Evolutionary conservation across 2,329 filamentous ascomycete species (phyloP).

Genomic region (Trichoderma harzianum): DNA sequence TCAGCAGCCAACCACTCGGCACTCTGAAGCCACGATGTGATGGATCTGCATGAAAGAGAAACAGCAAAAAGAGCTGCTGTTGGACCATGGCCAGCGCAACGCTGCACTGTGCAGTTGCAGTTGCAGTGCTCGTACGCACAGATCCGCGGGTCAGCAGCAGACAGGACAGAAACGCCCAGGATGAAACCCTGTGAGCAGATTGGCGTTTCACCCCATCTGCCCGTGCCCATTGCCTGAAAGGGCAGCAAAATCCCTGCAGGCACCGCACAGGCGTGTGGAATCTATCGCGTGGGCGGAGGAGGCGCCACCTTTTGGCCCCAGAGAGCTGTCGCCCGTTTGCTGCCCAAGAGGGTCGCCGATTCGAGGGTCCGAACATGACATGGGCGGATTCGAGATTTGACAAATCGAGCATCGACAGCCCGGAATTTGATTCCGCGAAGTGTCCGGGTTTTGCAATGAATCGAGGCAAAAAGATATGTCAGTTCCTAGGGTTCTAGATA

Average conservation of each 20-base stretch:
- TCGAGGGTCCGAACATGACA: not conserved
- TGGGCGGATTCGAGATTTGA: not conserved
- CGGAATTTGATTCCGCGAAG: not conserved
- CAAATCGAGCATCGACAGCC: not conserved
- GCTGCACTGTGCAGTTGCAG: not conserved
- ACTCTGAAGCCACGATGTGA: not conserved
- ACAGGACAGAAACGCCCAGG: not conserved
- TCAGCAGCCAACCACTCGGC: not conserved
- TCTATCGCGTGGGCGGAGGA: slow-evolving; percentile 9
- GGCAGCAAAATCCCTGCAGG: slow-evolving; percentile 9
- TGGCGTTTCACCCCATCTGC: slow-evolving; percentile 6
- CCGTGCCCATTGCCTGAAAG: slow-evolving; percentile 10
- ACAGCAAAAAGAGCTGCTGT: not conserved
- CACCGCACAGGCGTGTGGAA: slow-evolving; percentile 4
- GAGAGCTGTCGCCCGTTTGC: slow-evolving; percentile 3
- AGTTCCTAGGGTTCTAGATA: not conserved
- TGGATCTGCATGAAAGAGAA: not conserved
- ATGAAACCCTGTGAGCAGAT: not conserved
- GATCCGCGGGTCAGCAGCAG: not conserved
- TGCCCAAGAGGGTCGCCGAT: slow-evolving; percentile 14
- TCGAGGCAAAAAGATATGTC: not conserved
- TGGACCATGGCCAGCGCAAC: not conserved
- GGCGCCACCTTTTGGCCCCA: not conserved
- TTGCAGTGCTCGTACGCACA: not conserved
- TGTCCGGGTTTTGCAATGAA: not conserved